Base-by-base conservation (phyloP, 106 monocot species). In the Chionographis japonica region DNA sequence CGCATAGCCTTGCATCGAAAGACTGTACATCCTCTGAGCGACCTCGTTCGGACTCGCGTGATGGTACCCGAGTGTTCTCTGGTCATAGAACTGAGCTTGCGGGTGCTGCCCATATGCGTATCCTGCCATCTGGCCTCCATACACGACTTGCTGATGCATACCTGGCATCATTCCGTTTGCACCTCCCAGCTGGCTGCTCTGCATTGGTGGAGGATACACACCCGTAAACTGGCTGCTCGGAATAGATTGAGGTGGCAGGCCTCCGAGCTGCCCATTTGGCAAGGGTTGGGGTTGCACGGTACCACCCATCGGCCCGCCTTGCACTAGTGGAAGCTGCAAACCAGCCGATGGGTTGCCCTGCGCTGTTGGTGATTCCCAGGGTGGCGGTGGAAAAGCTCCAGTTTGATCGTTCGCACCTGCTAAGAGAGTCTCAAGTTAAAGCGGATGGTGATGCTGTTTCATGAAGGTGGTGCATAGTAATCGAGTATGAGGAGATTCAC, bases 401-500 rank as follows among this genome's bases (percentile, higher is more conserved):
- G 6, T 18, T 61, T 73, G 72, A 61, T 72, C 67, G 62, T 53
- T 46, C 49, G 64, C 3, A 53, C 74, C 84, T 81, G 46, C 36
- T 17, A 54, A 4, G 46, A 46, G 46, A 46, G 46, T 0, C 9
- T 46, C 46, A 6, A 10, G 46, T 5, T 46, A 6, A 46, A 46
- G 2, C 5, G 46, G 9, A 10, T 5, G 46, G 35, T 15, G 66
- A 60, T 57, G 74, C 63, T 85, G 74, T 8, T 40, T 58, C 40
- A 70, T 40, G 66, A 87, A 79, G 46, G 85, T 56, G 70, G 90
- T 93, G 92, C 97, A 98, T 20, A 93, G 97, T 58, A 93, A 93
- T 39, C 78, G 89, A 18, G 92, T 89, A 62, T 90, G 66, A 37
- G 65, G 20, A 43, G 50, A 16, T 68, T 64, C 80, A 93, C 93